Evolutionary conservation across 1,284 basidiomycete species (phyloP), one percentile per base, ranked within the genome.

Genomic region (Trichosporon inkin): DNA sequence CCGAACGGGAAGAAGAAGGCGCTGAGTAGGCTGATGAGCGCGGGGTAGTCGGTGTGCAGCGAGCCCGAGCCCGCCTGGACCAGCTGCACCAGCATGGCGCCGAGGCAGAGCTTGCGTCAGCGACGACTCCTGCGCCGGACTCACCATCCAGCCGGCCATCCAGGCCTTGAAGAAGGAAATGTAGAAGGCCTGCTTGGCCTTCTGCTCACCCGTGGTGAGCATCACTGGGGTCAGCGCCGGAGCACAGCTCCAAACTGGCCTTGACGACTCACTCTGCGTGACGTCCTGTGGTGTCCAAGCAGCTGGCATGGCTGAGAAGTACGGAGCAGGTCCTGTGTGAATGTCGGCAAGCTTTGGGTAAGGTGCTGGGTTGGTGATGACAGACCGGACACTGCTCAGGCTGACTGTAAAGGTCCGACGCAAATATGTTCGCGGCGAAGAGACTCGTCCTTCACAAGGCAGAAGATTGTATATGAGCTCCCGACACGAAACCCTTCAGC

Each of bases 1-100:
- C 67, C 66, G n/a, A 67, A 61, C 4, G 67, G 69, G 61, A 68
- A 68, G 56, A 70, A 63, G 47, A 66, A 62, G 1, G 69, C 67
- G 1, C 58, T 62, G 8, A 70, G 58, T 13, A 70, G 56, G 32
- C 32, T 60, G 57, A 67, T 63, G 16, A 67, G 49, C 3, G 58
- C 40, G 14, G 67, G 67, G 35, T 66, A 65, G 10, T 64, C 59
- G 13, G 63, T 62, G 3, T 61, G 49, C 5, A 70, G 56, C 4
- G 64, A 55, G 0, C 64, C 64, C 4, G 63, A 57, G 10, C 65
- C 65, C 7, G 63, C 63, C n/a, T 62, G 60, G 22, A 68, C 62
- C 35, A 67, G 22, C 51, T 68, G 67, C 2, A 67, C 61, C 4
- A 67, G 51, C 64, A 68, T 64, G 14, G 69, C 69, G 1, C 69